Conservation (phyloP, 169 alveolate species). For the Perkinsus marinus region DNA sequence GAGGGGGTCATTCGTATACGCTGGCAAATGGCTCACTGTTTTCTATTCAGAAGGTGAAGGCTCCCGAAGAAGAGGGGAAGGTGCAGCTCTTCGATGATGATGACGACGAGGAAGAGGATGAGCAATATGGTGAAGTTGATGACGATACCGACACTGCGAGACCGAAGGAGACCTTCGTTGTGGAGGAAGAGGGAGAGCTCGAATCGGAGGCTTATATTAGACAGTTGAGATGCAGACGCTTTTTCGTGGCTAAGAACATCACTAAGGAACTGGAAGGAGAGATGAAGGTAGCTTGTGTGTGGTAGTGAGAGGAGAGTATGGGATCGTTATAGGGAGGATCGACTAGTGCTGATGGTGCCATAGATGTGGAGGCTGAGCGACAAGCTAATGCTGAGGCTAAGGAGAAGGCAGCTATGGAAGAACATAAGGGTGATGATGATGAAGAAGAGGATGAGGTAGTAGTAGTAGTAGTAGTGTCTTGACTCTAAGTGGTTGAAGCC, state of each 20-base stretch:
- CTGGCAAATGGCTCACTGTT: too few relatives aligned
- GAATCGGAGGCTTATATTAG: not conserved
- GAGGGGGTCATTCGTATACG: not conserved
- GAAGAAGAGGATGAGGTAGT: conserved; percentile 25
- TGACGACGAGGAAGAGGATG: conserved; percentile 36
- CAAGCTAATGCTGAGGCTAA: conserved; percentile 1
- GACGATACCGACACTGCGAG: conserved; percentile 7
- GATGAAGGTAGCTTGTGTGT: not conserved
- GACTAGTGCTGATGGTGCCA: not conserved
- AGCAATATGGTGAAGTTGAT: conserved; percentile 37
- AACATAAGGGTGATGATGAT: conserved; percentile 26
- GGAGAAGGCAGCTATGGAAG: conserved; percentile 12
- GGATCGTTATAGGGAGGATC: not conserved
- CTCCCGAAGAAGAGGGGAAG: not conserved
- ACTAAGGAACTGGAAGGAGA: not conserved
- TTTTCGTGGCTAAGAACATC: not conserved
- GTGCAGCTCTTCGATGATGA: not conserved
- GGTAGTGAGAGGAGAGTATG: not conserved
- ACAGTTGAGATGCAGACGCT: not conserved
- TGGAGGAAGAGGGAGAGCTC: not conserved
- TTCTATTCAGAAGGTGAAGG: not conserved
- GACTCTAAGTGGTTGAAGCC: too few relatives aligned
- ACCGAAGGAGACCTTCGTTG: not conserved
- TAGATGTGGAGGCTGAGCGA: conserved; percentile 23
- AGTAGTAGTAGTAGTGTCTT: conserved; percentile 7